Evolutionary conservation across 2,329 filamentous ascomycete species (phyloP).

Genomic region (Mariannaea sp.): DNA sequence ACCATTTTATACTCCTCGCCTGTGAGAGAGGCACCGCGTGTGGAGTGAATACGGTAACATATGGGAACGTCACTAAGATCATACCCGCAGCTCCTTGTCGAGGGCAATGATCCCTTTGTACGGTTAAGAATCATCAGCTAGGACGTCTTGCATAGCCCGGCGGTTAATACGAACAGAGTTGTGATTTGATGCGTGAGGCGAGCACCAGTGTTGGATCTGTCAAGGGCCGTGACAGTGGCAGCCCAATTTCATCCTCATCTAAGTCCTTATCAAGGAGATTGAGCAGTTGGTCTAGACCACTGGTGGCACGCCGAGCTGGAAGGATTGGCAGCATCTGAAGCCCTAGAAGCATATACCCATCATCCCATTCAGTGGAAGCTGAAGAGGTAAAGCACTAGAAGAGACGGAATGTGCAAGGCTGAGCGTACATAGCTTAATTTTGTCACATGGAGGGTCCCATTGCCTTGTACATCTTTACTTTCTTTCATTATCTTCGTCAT

Average conservation of each 20-base stretch:
- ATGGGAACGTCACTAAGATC: conserved; percentile 46
- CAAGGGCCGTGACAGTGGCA: conserved; percentile 49
- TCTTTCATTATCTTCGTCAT: neutral
- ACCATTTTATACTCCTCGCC: conserved; percentile 53
- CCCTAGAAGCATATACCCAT: too few relatives aligned
- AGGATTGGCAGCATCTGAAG: too few relatives aligned
- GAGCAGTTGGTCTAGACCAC: conserved; percentile 50
- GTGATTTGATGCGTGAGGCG: conserved; percentile 50
- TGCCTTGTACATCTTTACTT: conserved; percentile 2
- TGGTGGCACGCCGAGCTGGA: conserved; percentile 59
- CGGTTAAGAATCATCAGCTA: conserved; percentile 44
- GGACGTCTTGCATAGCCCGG: conserved; percentile 48
- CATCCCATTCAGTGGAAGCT: too few relatives aligned
- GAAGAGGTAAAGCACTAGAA: too few relatives aligned
- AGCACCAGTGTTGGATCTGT: conserved; percentile 51
- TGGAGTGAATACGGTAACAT: conserved; percentile 48
- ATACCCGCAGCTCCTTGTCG: conserved; percentile 46
- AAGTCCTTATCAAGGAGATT: conserved; percentile 58
- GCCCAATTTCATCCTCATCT: conserved; percentile 48
- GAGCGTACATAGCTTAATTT: too few relatives aligned
- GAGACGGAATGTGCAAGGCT: too few relatives aligned
- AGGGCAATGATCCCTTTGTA: conserved; percentile 45
- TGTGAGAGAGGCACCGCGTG: conserved; percentile 49
- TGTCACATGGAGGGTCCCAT: neutral
- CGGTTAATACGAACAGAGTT: conserved; percentile 50